These are phyloP conservation scores for Lactarius deliciosus DNA, from an alignment of 768 basidiomycete species.

Conservation along the genomic window DNA sequence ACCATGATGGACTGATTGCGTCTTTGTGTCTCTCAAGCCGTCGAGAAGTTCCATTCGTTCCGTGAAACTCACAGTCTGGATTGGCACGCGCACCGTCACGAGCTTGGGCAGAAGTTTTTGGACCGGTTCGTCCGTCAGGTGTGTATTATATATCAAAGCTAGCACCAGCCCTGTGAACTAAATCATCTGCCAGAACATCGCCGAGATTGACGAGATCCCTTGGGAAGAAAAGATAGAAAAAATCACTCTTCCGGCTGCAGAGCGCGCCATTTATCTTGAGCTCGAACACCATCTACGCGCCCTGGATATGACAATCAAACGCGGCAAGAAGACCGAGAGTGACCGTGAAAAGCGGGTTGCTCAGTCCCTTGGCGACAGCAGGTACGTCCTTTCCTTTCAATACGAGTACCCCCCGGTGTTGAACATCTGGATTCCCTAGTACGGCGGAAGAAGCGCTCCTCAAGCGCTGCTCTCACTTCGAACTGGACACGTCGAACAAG, in stretches of 20 bases:
- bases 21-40: conserved; percentile 49
- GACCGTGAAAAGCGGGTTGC: conserved; percentile 89
- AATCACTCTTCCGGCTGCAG: conserved; percentile 83
- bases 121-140: conserved; percentile 86
- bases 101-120: conserved; percentile 78
- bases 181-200: conserved; percentile 65
- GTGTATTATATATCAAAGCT: conserved; percentile 29
- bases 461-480: conserved; percentile 95
- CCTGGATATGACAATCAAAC: conserved; percentile 76
- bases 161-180: background rate
- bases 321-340: conserved; percentile 66
- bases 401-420: background rate
- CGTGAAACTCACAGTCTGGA: conserved; percentile 88
- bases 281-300: conserved; percentile 91
- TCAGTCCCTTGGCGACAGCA: conserved; percentile 83
- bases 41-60: conserved; percentile 95
- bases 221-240: conserved; percentile 61
- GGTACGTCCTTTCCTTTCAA: conserved; percentile 35
- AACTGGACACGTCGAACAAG: conserved; percentile 64
- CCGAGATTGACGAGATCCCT: conserved; percentile 95
- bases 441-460: conserved; percentile 90
- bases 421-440: conserved; percentile 41
- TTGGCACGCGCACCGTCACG: conserved; percentile 89
- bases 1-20: conserved; percentile 1
- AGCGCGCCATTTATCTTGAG: conserved; percentile 92